Evolutionary conservation across 345 rosid genomes (phyloP).

Genomic region (thale cress (Arabidopsis thaliana)): DNA sequence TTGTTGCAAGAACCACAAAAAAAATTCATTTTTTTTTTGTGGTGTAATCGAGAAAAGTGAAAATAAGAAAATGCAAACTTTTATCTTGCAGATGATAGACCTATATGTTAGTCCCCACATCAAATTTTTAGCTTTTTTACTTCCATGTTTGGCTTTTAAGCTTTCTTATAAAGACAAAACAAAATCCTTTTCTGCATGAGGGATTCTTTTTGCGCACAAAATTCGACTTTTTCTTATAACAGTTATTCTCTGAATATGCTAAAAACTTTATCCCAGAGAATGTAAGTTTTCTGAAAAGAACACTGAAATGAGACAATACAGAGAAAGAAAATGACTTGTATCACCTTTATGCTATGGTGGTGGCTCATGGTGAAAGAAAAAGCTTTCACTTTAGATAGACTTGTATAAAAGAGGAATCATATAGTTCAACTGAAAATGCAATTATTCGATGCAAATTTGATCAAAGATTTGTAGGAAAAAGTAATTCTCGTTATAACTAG

Average conservation of each 20-base stretch:
- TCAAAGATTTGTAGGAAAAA: background rate
- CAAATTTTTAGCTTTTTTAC: conserved; percentile 10
- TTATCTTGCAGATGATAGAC: conserved; percentile 17
- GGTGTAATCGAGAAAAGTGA: conserved; percentile 44
- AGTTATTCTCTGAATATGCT: conserved; percentile 41
- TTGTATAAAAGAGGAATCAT: background rate
- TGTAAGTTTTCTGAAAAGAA: conserved; percentile 33
- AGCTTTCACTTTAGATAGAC: conserved; percentile 19
- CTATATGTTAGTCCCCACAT: conserved; percentile 40
- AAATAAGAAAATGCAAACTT: conserved; percentile 33
- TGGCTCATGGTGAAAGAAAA: conserved; percentile 30
- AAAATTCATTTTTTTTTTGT: background rate
- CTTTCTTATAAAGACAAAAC: conserved; percentile 37
- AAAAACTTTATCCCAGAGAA: conserved; percentile 23
- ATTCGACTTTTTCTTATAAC: conserved; percentile 1
- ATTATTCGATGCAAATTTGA: background rate
- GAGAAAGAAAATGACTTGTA: conserved; percentile 29
- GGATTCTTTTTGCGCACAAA: conserved; percentile 17
- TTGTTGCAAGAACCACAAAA: conserved; percentile 5
- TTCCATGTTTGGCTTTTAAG: conserved; percentile 22
- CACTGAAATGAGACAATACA: conserved; percentile 37
- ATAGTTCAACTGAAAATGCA: background rate
- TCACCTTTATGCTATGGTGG: conserved; percentile 30
- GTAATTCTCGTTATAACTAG: background rate
- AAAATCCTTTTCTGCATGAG: conserved; percentile 29